phyloP scores from a whole-genome alignment of 345 rosid species.

The Salix exigua region DNA sequence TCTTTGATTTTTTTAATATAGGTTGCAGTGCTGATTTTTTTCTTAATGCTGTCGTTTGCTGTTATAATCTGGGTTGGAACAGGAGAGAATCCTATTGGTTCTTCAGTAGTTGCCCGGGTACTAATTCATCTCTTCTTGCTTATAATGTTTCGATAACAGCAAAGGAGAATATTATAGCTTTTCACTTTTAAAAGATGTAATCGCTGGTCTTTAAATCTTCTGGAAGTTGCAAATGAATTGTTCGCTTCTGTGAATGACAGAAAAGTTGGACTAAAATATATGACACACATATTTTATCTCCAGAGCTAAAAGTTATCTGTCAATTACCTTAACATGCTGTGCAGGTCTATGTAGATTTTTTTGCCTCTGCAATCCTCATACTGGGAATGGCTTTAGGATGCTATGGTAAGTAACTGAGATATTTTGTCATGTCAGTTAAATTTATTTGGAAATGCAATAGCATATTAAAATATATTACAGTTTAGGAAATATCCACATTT shows the following conservation, averaged over 20 bases:
- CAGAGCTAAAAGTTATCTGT: neutral
- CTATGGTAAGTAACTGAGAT: constrained; percentile 44
- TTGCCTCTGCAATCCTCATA: constrained; percentile 40
- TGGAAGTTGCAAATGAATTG: neutral
- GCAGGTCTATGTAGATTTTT: constrained; percentile 50
- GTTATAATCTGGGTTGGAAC: constrained; percentile 55
- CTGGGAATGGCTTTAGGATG: constrained; percentile 58
- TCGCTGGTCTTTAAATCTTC: neutral
- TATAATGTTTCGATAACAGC: neutral
- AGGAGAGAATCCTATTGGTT: constrained; percentile 37
- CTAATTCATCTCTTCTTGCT: constrained; percentile 1
- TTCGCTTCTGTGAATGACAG: neutral
- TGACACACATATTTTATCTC: neutral
- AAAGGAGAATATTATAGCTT: neutral
- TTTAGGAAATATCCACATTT: neutral
- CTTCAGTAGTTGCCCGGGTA: constrained; percentile 52
- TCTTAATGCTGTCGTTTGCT: constrained; percentile 47
- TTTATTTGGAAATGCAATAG: neutral
- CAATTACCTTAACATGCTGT: constrained; percentile 1
- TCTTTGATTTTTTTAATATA: constrained; percentile 6
- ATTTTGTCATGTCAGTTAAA: neutral
- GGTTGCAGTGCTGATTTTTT: constrained; percentile 39
- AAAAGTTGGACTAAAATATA: neutral
- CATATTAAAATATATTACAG: neutral
- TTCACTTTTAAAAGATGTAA: neutral